A percentile compares a stretch with the other conserved stretches of the same genome.
Evolutionary conservation across 2,329 filamentous ascomycete genomes (phyloP).

Genomic region (Aspergillus hiratsukae): DNA sequence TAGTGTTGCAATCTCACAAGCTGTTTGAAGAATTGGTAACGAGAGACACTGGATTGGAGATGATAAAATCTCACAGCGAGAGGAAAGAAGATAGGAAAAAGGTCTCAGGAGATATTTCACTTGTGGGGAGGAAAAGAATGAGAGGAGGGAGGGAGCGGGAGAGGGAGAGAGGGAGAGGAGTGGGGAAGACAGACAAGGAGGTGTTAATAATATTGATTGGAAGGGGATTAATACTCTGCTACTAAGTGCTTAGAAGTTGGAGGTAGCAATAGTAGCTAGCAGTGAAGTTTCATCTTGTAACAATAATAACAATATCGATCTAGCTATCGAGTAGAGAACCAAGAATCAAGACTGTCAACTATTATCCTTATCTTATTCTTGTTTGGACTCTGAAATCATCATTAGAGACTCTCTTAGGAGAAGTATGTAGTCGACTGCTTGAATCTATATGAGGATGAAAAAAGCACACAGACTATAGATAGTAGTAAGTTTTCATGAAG

Average conservation of each 20-base stretch:
- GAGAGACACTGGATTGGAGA: slow-evolving; percentile 1
- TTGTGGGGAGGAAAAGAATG: slow-evolving; percentile 8
- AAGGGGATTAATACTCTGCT: not conserved
- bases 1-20: slow-evolving; percentile 1
- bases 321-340: not conserved
- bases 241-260: not conserved
- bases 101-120: not conserved
- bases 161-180: slow-evolving; percentile 7
- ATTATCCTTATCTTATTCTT: not conserved
- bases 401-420: no score
- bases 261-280: not conserved
- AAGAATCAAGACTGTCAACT: not conserved
- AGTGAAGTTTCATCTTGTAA: not conserved
- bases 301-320: not conserved
- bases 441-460: no score
- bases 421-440: no score
- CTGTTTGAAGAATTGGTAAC: not conserved
- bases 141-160: slow-evolving; percentile 6
- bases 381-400: not conserved
- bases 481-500: no score
- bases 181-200: slow-evolving; percentile 14
- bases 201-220: not conserved
- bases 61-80: not conserved
- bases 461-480: no score
- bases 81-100: not conserved